Conservation (phyloP, 192 early-diverging fungal genomes). For the Backusella australiensis region DNA sequence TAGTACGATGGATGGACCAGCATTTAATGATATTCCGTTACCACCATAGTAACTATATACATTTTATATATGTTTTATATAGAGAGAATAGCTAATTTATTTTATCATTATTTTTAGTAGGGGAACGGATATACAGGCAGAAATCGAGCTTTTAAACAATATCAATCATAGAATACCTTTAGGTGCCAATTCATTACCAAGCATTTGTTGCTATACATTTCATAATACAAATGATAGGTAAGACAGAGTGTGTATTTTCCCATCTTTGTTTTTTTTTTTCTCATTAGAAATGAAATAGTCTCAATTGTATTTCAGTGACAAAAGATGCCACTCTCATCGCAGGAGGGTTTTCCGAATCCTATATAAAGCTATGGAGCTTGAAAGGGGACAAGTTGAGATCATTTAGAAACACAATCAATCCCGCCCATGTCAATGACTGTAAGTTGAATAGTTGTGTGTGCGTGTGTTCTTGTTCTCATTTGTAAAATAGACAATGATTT, state of each 20-base stretch:
- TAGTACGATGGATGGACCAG: slow-evolving; percentile 50
- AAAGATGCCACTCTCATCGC: slow-evolving; percentile 81
- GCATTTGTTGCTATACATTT: slow-evolving; percentile 94
- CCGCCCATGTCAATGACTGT: slow-evolving; percentile 23
- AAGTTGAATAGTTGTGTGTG: background rate
- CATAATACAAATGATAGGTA: slow-evolving; percentile 84
- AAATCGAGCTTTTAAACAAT: slow-evolving; percentile 76
- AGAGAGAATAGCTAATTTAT: background rate
- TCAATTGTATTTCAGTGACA: slow-evolving; percentile 82
- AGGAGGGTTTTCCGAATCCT: slow-evolving; percentile 94
- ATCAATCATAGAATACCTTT: slow-evolving; percentile 69
- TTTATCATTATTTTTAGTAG: slow-evolving; percentile 44
- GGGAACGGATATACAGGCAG: slow-evolving; percentile 75
- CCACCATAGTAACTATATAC: slow-evolving; percentile 60
- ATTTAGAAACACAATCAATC: slow-evolving; percentile 19
- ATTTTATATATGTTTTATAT: background rate
- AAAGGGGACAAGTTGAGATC: slow-evolving; percentile 64
- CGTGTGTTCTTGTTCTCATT: background rate
- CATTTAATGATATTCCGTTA: slow-evolving; percentile 63
- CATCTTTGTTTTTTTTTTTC: background rate
- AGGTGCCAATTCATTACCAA: slow-evolving; percentile 69
- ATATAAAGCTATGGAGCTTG: slow-evolving; percentile 91
- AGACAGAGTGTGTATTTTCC: background rate
- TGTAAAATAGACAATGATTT: background rate
- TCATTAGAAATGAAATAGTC: slow-evolving; percentile 29